Base-by-base conservation (phyloP, 176 grass and related monocot genomes). In the Phoenix dactylifera region DNA sequence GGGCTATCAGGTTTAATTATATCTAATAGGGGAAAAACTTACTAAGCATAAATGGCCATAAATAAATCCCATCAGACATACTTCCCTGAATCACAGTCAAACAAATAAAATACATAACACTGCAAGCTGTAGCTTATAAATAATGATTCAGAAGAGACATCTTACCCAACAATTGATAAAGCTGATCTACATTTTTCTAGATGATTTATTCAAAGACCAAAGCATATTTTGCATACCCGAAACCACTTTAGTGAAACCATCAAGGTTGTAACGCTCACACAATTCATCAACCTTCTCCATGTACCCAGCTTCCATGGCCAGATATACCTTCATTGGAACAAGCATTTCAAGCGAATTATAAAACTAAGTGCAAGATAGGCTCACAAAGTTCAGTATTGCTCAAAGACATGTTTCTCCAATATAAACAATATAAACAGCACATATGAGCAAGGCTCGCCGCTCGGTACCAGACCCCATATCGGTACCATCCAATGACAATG, bases 271-370 rank as follows among this genome's bases (percentile, higher is more conserved):
- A 22, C 80, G 75, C 26, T 90, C 60, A n/a, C 91, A 85, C 63
- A 96, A 72, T 63, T 96, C 91, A 12, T 96, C 86, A 61, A 87
- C 83, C 55, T 96, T 96, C 61, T 90, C 91, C 64, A 70, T 87
- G 70, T 96, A 90, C 44, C 91, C 86, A 85, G 86, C 86, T 82
- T 96, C 91, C 80, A 96, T 82, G 71, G 91, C 91, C 61, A 96
- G 72, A 79, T 82, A 96, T 24, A 96, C 80, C 91, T 96, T 64
- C 29, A 69, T 15, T 69, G 55, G 4, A 64, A 75, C 44, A 30
- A 54, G 7, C 10, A 44, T 44, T 30, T 44, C 0, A 9, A 44
- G 10, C 35, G 12, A 44, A 44, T 44, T 44, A 44, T 44, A 9
- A 44, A 44, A 12, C 1, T 14, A 12, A 44, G 10, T 9, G 35